Evolutionary conservation across 192 early-diverging fungal genomes (phyloP), one percentile per base, ranked within the genome.

Genomic region (Podila minutissima): DNA sequence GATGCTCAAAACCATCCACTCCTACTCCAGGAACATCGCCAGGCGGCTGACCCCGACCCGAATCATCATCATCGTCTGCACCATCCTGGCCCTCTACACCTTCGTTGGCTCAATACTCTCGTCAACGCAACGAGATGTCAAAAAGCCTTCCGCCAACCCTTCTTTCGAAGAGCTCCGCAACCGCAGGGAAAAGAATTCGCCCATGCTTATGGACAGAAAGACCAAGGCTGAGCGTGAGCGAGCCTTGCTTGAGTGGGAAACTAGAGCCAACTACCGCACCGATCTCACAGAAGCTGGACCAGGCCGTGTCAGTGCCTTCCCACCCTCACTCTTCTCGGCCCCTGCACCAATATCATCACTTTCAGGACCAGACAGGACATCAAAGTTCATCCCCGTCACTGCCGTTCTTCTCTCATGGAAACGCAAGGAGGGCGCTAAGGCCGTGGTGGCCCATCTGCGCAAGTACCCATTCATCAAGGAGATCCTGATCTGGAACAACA

Each of bases 401-500:
- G 86, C 84, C 7, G 84, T 88, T 6, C 62, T 88, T 31, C 71
- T 88, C 28, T 76, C 75, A 17, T 83, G 83, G 83, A 83, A 83
- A 50, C 74, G 83, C 67, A 75, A 68, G 64, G 75, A 79, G 35
- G 83, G 83, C 11, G 64, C 83, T n/a, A 75, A 86, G 31, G 55
- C 64, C 17, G 71, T 84, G 12, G 75, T 88, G 8, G 75, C 83
- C 29, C 83, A 86, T 61, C 66, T 88, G 37, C 63, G 71, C 12
- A 83, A 75, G 49, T 88, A 86, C 67, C 85, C 84, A 24, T 88
- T 86, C 60, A 84, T 88, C 51, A 71, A 75, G 38, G 84, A 88
- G 61, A 88, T 88, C 26, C 75, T 86, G 62, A 84, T 88, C 53
- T 83, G 85, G 72, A 88, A 88, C 66, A 83, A 82, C 49, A 83